Evolutionary conservation across 139 green algal species (phyloP).

Genomic region (Volvox reticuliferus): DNA sequence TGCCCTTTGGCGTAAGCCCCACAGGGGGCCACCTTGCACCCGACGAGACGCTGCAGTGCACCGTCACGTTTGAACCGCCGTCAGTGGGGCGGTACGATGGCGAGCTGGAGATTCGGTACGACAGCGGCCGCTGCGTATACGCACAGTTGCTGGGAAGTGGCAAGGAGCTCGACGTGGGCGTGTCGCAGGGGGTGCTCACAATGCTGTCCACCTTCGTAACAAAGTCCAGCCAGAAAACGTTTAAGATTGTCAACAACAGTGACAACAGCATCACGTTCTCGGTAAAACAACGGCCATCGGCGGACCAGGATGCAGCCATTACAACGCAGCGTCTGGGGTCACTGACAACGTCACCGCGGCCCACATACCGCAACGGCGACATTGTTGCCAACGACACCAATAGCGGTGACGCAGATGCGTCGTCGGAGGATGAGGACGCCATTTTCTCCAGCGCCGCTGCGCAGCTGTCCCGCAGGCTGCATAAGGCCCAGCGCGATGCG

Average conservation of each 20-base stretch:
- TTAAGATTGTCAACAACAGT: constrained; percentile 72
- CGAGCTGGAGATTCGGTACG: constrained; percentile 77
- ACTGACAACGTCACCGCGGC: background rate
- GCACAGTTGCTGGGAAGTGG: constrained; percentile 62
- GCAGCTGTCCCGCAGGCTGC: constrained; percentile 11
- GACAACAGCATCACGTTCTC: constrained; percentile 59
- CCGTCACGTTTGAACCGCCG: constrained; percentile 69
- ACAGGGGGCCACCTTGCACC: constrained; percentile 65
- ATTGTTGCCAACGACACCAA: background rate
- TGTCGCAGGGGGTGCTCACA: constrained; percentile 58
- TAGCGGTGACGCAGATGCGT: constrained; percentile 41
- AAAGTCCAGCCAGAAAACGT: constrained; percentile 75
- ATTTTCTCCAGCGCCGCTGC: constrained; percentile 49
- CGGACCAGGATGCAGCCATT: constrained; percentile 29
- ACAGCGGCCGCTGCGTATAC: constrained; percentile 58
- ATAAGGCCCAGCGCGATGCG: constrained; percentile 20
- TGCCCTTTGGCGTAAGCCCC: constrained; percentile 73
- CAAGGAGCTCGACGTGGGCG: constrained; percentile 71
- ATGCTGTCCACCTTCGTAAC: constrained; percentile 83
- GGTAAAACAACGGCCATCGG: constrained; percentile 55
- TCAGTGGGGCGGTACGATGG: constrained; percentile 50
- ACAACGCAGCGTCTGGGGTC: constrained; percentile 27
- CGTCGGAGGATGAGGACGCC: constrained; percentile 63
- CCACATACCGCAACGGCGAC: background rate
- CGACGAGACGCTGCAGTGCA: constrained; percentile 73